Conservation (phyloP, 2,329 filamentous ascomycete genomes). For the Botrytis deweyae region DNA sequence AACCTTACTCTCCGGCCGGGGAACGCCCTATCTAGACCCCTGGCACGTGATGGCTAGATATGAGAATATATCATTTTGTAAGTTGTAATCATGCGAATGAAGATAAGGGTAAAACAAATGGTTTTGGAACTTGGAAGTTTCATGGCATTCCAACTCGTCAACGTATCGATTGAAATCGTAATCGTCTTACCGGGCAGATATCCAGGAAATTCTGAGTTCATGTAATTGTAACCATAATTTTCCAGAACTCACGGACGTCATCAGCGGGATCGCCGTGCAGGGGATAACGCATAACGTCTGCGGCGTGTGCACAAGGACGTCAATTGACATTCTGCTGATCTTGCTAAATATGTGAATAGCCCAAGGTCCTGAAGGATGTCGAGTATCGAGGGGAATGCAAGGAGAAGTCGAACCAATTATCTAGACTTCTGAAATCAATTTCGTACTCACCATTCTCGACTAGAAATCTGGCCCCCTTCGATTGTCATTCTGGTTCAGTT, state of each 20-base stretch:
- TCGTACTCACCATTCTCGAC: background rate
- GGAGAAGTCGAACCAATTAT: background rate
- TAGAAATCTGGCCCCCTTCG: background rate
- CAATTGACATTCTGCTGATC: background rate
- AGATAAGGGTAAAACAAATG: background rate
- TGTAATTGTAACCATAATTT: background rate
- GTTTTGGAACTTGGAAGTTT: background rate
- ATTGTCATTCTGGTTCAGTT: background rate
- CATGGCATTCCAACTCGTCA: background rate
- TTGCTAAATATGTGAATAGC: background rate
- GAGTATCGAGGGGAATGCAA: background rate
- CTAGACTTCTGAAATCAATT: background rate
- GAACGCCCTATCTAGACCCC: constrained; percentile 14
- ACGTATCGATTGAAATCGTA: too few species aligned
- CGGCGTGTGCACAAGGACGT: background rate
- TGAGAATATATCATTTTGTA: constrained; percentile 6
- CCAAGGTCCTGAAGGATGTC: background rate
- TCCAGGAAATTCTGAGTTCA: background rate
- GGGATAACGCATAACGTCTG: background rate
- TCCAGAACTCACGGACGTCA: background rate
- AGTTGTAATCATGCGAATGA: background rate
- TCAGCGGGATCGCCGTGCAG: constrained; percentile 2
- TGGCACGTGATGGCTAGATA: constrained; percentile 19
- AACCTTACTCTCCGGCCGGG: constrained; percentile 11
- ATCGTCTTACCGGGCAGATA: background rate